Evolutionary conservation across 768 basidiomycete species (phyloP).

Genomic region (Termitomyces sp.): DNA sequence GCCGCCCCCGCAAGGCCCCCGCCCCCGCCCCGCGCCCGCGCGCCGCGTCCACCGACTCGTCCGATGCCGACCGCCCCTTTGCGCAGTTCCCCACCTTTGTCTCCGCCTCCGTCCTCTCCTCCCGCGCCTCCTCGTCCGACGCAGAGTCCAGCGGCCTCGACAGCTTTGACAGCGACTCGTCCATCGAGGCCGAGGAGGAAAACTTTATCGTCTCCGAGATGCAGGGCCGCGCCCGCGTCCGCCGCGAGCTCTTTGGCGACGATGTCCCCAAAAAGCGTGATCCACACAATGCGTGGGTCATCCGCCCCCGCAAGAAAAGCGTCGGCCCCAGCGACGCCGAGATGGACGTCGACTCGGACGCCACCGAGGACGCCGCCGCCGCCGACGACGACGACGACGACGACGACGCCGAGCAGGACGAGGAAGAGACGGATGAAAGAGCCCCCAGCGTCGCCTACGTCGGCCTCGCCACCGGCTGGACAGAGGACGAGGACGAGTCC

Average conservation of each 20-base stretch:
- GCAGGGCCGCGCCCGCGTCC: slow-evolving; percentile 46
- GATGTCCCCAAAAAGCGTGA: slow-evolving; percentile 35
- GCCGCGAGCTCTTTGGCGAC: slow-evolving; percentile 55
- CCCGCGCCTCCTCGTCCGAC: slow-evolving; percentile 38
- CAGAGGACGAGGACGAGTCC: slow-evolving; percentile 66
- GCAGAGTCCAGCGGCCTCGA: slow-evolving; percentile 36
- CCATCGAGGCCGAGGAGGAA: slow-evolving; percentile 59
- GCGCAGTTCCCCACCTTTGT: slow-evolving; percentile 62
- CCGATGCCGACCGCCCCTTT: slow-evolving; percentile 32
- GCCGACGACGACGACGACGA: slow-evolving; percentile 36
- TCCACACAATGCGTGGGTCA: slow-evolving; percentile 57
- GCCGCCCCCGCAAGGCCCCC: slow-evolving; percentile 50
- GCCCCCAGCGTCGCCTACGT: slow-evolving; percentile 37
- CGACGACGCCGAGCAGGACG: slow-evolving; percentile 33
- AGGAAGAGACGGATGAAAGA: slow-evolving; percentile 42
- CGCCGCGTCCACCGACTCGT: slow-evolving; percentile 20
- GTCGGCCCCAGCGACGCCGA: slow-evolving; percentile 59
- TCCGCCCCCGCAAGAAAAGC: slow-evolving; percentile 63
- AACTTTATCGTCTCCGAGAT: slow-evolving; percentile 47
- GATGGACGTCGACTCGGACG: slow-evolving; percentile 59
- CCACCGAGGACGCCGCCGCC: slow-evolving; percentile 51
- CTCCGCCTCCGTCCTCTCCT: slow-evolving; percentile 54
- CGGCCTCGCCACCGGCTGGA: slow-evolving; percentile 73
- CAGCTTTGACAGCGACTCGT: slow-evolving; percentile 48
- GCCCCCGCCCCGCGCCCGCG: slow-evolving; percentile 30